These are phyloP conservation scores for Marvania coccoides DNA, from an alignment of 139 green algal genomes.

Conservation along the genomic window DNA sequence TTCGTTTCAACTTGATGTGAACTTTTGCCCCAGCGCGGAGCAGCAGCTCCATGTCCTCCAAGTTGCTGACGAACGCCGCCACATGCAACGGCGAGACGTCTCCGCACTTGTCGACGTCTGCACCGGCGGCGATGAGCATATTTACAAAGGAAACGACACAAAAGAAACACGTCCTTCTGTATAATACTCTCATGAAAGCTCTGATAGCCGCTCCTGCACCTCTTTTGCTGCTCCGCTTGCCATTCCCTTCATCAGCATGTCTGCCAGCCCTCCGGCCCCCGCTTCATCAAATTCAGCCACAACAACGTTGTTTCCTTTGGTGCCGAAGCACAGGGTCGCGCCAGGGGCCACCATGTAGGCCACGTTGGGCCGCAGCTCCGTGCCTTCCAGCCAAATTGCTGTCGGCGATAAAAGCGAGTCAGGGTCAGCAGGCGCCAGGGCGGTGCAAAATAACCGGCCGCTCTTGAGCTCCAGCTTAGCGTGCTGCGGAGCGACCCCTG, in stretches of 20 bases:
- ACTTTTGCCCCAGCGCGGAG: too few relatives aligned
- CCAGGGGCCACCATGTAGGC: constrained; percentile 3
- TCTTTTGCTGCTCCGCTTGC: background rate
- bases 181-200: background rate
- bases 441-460: constrained; percentile 22
- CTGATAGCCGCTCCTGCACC: background rate
- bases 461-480: constrained; percentile 10
- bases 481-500: constrained; percentile 10
- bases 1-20: too few relatives aligned
- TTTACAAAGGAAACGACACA: too few relatives aligned
- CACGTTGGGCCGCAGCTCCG: constrained; percentile 13
- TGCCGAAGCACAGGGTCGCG: background rate
- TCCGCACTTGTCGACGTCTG: too few relatives aligned
- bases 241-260: constrained; percentile 19
- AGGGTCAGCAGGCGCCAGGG: constrained; percentile 9
- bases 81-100: too few relatives aligned
- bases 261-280: background rate
- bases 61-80: too few relatives aligned
- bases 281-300: constrained; percentile 8
- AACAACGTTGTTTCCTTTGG: background rate
- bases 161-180: background rate
- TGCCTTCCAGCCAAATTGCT: constrained; percentile 22
- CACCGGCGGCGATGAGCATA: too few relatives aligned
- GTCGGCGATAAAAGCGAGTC: constrained; percentile 19
- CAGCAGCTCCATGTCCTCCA: too few relatives aligned